Evolutionary conservation across 2,329 filamentous ascomycete genomes (phyloP).

Genomic region (Cyphellophora europaea): DNA sequence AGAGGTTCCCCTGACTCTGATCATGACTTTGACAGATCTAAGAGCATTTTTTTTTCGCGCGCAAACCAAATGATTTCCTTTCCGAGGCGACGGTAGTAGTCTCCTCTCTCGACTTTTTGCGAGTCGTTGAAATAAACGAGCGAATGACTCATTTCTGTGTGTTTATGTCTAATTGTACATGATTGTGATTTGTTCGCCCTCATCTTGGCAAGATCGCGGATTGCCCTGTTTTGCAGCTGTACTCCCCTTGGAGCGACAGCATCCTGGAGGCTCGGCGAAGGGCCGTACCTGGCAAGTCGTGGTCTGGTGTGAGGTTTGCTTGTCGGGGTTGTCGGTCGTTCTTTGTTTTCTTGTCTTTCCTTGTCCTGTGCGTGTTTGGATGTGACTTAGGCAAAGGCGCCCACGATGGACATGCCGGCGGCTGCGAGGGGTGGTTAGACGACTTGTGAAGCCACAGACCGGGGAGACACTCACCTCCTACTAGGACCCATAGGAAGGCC

Average conservation of each 20-base stretch:
- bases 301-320: neutral
- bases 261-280: neutral
- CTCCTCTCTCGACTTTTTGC: neutral
- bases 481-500: conserved; percentile 44
- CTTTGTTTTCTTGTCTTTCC: neutral
- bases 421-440: conserved; percentile 21
- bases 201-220: too few species aligned
- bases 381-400: conserved; percentile 34
- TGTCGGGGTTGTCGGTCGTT: neutral
- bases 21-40: too few species aligned
- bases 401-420: conserved; percentile 38
- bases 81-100: neutral
- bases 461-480: conserved; percentile 35
- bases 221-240: neutral
- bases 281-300: too few species aligned
- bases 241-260: neutral
- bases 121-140: conserved; percentile 1
- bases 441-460: conserved; percentile 7
- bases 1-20: too few species aligned
- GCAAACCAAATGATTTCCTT: neutral
- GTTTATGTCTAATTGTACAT: too few species aligned
- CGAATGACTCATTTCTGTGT: too few species aligned
- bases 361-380: neutral
- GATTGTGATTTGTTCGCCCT: too few species aligned
- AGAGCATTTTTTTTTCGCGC: neutral